Base-by-base conservation (phyloP, 2,329 filamentous ascomycete genomes). In the Trichophyton verrucosum region DNA sequence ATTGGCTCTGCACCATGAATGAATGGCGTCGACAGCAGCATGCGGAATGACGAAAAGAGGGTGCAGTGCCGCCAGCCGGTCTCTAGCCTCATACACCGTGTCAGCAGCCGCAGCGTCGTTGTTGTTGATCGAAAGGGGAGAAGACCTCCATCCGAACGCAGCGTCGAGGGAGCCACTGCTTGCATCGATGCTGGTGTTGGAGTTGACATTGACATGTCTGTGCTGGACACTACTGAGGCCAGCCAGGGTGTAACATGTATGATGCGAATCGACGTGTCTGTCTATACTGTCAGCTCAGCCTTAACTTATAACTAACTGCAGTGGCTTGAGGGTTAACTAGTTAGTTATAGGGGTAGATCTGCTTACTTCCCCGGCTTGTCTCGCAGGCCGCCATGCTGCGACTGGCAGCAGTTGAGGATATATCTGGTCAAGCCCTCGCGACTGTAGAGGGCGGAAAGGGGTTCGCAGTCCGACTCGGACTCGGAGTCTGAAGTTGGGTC, bases 291-390 rank as follows among this genome's bases (percentile, higher is more conserved):
- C 9, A 13, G 27, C 46, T 59, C 36, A 49, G 44, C 44, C 44
- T 38, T 40, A 42, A 42, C 9, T 11, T n/a, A n/a, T n/a, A n/a
- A n/a, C n/a, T n/a, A n/a, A n/a, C n/a, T n/a, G n/a, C n/a, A n/a
- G n/a, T n/a, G n/a, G n/a, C n/a, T n/a, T n/a, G n/a, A n/a, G n/a
- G n/a, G n/a, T 38, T 40, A 42, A 42, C 9, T 11, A 13, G 42
- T 8, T 33, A 46, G 8, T 20, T 20, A 53, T 51, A 3, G 53
- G 15, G 27, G 30, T 15, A 9, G 44, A 40, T 57, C 24, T 46
- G 80, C 87, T 76, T 80, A 91, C 85, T 91, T 91, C 73, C 87
- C 86, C 13, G 94, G 94, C 76, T 99, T 99, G 75, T 99, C 94
- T 69, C 91, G 82, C 73, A 99, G 78, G 0, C 94, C 94, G 60